phyloP scores from a whole-genome alignment of 768 basidiomycete species.

The Mycena indigotica region DNA sequence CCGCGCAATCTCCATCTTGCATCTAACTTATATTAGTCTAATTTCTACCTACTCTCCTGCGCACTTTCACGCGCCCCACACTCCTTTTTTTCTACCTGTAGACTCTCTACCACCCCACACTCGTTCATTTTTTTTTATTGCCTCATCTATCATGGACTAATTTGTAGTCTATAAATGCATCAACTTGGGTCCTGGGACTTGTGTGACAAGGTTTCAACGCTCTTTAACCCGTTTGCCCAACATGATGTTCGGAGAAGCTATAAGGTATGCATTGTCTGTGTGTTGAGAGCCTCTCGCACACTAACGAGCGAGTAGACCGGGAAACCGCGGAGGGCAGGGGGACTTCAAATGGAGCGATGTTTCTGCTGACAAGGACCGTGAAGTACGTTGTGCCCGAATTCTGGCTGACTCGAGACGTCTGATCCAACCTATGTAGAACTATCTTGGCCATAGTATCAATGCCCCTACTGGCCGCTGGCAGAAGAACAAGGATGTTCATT shows the following conservation, averaged over 20 bases:
- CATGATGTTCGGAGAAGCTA: constrained; percentile 73
- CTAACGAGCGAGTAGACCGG: not conserved
- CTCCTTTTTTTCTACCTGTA: constrained; percentile 7
- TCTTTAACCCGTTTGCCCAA: not conserved
- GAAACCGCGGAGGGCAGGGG: constrained; percentile 89
- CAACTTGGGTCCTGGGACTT: not conserved
- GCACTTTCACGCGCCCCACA: constrained; percentile 8
- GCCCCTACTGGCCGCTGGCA: constrained; percentile 97
- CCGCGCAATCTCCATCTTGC: not conserved
- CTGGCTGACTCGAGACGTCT: not conserved
- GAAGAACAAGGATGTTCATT: constrained; percentile 95
- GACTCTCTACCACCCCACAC: constrained; percentile 5
- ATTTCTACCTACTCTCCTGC: not conserved
- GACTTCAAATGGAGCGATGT: constrained; percentile 93
- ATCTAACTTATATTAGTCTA: constrained; percentile 16
- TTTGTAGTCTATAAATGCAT: not conserved
- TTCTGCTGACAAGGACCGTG: constrained; percentile 90
- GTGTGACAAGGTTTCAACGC: not conserved
- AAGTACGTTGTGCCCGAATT: constrained; percentile 48
- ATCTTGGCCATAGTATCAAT: constrained; percentile 92
- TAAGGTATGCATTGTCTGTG: constrained; percentile 54
- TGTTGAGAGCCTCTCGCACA: not conserved
- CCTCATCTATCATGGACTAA: not conserved
- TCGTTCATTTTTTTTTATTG: not conserved
- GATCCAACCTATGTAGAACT: constrained; percentile 60